phyloP scores from a whole-genome alignment of 345 rosid genomes.

The Limnanthes douglasii region DNA sequence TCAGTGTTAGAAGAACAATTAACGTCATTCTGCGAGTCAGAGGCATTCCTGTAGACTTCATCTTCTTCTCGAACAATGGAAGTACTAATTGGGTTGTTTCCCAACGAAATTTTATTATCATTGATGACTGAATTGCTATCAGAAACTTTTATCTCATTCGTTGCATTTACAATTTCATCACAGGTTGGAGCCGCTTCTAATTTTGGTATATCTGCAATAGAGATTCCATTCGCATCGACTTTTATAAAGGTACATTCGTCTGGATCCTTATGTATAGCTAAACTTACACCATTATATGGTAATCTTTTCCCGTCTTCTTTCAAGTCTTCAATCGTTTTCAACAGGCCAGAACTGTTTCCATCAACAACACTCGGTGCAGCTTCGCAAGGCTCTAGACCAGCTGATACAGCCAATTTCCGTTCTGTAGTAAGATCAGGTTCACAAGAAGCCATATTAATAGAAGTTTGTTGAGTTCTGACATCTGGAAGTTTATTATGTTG shows the following conservation, averaged over 20 bases:
- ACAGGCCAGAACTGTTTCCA: constrained; percentile 17
- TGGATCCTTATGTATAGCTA: constrained; percentile 41
- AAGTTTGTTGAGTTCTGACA: constrained; percentile 17
- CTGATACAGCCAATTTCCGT: constrained; percentile 27
- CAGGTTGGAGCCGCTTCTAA: constrained; percentile 26
- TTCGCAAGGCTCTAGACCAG: constrained; percentile 21
- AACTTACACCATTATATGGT: constrained; percentile 21
- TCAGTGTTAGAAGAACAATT: constrained; percentile 19
- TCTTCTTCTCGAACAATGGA: constrained; percentile 13
- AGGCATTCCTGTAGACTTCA: constrained; percentile 10
- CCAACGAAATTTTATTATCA: constrained; percentile 12
- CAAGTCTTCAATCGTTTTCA: constrained; percentile 26
- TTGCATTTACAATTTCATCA: constrained; percentile 26
- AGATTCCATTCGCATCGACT: constrained; percentile 24
- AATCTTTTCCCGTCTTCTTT: constrained; percentile 21
- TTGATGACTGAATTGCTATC: constrained; percentile 12
- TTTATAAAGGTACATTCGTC: constrained; percentile 21
- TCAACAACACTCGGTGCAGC: constrained; percentile 21
- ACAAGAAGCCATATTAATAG: constrained; percentile 20
- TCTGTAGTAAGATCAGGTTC: constrained; percentile 22
- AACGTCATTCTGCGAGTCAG: constrained; percentile 27
- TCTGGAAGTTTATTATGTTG: constrained; percentile 13
- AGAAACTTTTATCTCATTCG: constrained; percentile 23
- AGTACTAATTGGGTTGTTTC: constrained; percentile 14
- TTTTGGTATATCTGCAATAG: constrained; percentile 20